phyloP scores from a whole-genome alignment of 495 filamentous ascomycete genomes.

The Evernia prunastri region DNA sequence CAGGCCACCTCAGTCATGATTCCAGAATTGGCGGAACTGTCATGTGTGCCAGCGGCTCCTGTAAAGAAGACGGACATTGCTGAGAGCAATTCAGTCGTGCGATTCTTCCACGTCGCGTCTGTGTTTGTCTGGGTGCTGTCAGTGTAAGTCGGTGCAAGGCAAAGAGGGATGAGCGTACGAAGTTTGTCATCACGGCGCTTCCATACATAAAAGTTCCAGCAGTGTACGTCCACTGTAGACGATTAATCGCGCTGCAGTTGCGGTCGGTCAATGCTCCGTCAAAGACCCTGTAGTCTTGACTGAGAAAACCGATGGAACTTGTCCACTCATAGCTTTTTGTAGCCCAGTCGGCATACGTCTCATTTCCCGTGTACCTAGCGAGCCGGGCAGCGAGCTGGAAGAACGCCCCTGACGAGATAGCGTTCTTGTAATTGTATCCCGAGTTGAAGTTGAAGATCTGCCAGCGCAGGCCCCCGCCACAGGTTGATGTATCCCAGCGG shows the following conservation, averaged over 20 bases:
- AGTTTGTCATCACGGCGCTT: slow-evolving; percentile 71
- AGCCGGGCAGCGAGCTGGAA: slow-evolving; percentile 78
- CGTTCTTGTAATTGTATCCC: slow-evolving; percentile 78
- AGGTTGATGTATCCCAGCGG: slow-evolving; percentile 63
- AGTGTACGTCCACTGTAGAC: slow-evolving; percentile 71
- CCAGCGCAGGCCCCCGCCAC: slow-evolving; percentile 76
- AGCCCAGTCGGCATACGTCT: slow-evolving; percentile 72
- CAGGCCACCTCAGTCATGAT: slow-evolving; percentile 65
- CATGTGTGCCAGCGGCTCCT: slow-evolving; percentile 32
- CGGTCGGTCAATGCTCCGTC: slow-evolving; percentile 56
- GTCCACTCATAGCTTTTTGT: slow-evolving; percentile 67
- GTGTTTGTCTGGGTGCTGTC: slow-evolving; percentile 36
- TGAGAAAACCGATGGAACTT: slow-evolving; percentile 47
- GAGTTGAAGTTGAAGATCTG: slow-evolving; percentile 77
- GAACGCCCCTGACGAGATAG: slow-evolving; percentile 69
- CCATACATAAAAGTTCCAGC: slow-evolving; percentile 68
- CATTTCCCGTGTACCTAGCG: slow-evolving; percentile 66
- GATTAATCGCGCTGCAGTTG: slow-evolving; percentile 54
- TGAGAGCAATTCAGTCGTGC: slow-evolving; percentile 50
- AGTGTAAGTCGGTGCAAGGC: not conserved
- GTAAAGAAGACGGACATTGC: slow-evolving; percentile 52
- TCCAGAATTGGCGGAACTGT: not conserved
- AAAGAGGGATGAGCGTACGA: slow-evolving; percentile 35
- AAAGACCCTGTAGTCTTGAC: slow-evolving; percentile 48
- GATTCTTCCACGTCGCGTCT: slow-evolving; percentile 48